These are phyloP conservation scores for Kernera saxatilis DNA, from an alignment of 345 rosid genomes.

Conservation along the genomic window DNA sequence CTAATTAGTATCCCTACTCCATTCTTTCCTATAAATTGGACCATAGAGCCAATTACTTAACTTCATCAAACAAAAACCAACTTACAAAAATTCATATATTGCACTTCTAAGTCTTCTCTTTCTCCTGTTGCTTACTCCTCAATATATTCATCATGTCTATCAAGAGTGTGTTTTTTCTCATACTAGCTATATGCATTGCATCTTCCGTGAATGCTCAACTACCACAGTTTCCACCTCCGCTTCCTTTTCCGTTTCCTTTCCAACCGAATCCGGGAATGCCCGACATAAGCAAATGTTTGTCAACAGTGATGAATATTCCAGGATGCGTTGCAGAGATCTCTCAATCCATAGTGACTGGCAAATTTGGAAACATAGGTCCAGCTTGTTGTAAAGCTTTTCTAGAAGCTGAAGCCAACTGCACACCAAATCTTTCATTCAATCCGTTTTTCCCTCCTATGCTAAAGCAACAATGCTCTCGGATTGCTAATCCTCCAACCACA, in stretches of 20 bases:
- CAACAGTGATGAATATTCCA: background rate
- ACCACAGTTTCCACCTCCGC: background rate
- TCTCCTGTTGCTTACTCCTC: too few relatives aligned
- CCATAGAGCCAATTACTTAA: too few relatives aligned
- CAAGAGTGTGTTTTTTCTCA: too few relatives aligned
- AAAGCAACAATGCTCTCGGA: background rate
- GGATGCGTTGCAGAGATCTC: background rate
- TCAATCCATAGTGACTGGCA: background rate
- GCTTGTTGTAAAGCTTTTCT: constrained; percentile 11
- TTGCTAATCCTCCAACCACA: too few relatives aligned
- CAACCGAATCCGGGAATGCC: background rate
- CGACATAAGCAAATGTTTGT: background rate
- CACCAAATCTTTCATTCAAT: background rate
- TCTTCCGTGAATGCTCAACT: background rate
- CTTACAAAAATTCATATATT: too few relatives aligned
- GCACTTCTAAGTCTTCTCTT: too few relatives aligned
- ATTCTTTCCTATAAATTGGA: too few relatives aligned
- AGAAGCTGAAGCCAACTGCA: constrained; percentile 1
- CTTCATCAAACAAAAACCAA: too few relatives aligned
- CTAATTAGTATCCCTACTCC: too few relatives aligned
- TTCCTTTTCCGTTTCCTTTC: background rate
- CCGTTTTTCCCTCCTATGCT: background rate
- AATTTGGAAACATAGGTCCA: background rate
- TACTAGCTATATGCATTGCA: background rate
- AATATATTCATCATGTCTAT: too few relatives aligned